Percentiles rank a stretch among this genome's conserved stretches.
Evolutionary conservation across 805 yeast species (phyloP).

Genomic region (Barnettozyma californica): DNA sequence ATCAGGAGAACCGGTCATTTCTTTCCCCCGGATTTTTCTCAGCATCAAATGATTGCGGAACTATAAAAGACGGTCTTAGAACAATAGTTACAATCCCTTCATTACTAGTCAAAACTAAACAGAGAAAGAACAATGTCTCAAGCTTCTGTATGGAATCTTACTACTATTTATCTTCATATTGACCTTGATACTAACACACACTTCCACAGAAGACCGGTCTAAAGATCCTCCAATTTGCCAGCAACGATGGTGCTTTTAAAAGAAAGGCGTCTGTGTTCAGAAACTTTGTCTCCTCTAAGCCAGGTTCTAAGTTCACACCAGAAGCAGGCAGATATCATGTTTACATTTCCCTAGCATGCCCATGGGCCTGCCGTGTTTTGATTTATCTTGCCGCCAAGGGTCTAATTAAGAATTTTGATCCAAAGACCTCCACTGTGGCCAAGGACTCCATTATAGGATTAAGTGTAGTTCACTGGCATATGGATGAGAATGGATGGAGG

Average conservation of each 20-base stretch:
- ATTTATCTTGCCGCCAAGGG: constrained; percentile 75
- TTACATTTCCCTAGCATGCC: constrained; percentile 86
- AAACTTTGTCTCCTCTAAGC: constrained; percentile 49
- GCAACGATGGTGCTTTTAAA: constrained; percentile 49
- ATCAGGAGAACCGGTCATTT: background rate
- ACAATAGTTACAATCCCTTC: too few relatives aligned
- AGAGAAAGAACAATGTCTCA: constrained; percentile 12
- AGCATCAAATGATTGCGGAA: background rate
- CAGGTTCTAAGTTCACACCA: constrained; percentile 62
- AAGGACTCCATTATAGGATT: constrained; percentile 47
- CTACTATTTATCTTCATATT: background rate
- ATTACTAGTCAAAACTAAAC: too few relatives aligned
- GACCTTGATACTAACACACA: constrained; percentile 5
- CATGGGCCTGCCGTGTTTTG: constrained; percentile 89
- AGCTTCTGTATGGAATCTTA: constrained; percentile 6
- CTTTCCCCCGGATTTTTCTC: background rate
- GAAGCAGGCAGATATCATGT: constrained; percentile 81
- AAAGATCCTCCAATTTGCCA: constrained; percentile 45
- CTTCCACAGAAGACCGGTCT: constrained; percentile 20
- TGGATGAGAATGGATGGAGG: constrained; percentile 89
- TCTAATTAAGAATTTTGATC: constrained; percentile 38
- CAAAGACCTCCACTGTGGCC: constrained; percentile 24
- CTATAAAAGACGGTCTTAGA: background rate
- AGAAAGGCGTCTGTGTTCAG: constrained; percentile 57
- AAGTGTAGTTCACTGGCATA: constrained; percentile 85